Evolutionary conservation across 768 basidiomycete species (phyloP), one percentile per base, ranked within the genome.

Genomic region (Mycena capillaripes): DNA sequence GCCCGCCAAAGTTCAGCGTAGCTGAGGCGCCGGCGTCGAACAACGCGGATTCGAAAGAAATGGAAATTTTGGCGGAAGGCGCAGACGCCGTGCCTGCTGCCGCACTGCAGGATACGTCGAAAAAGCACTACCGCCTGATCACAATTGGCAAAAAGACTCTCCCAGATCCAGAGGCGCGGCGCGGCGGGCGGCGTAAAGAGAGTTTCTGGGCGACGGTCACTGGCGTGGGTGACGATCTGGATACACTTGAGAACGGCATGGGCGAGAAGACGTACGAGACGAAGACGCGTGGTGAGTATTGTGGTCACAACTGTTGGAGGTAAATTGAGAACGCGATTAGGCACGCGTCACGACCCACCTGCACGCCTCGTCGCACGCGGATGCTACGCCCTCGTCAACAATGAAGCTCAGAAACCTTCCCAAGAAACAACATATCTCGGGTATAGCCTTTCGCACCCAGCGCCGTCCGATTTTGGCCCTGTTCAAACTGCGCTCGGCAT

Each of bases 401-500:
- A 84, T 29, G 83, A 86, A 4, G 82, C 84, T 0, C 74, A 78
- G 0, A 83, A 81, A 3, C 87, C 85, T 0, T 91, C 88, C 0
- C 76, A 82, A 58, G 82, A 86, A 46, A 82, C 82, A 62, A 91
- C 89, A 0, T 89, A 89, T 77, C 82, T 92, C 38, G 92, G 89
- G 0, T 91, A 91, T 76, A 82, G 88, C 70, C 82, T 92, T 46
- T 89, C 89, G 6, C 89, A 92, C 71, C 88, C 86, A 1, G 69
- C 81, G 36, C 82, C 87, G 0, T 70, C 80, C 21, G 81, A 84
- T 21, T 76, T 86, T 44, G 89, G 89, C 12, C 86, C 89, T 4
- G 90, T 91, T 0, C 92, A 92, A 69, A 76, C 82, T 23, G 86
- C 83, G 8, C 81, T 93, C 7, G 89, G 89, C 4, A 89, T 93